A percentile compares a stretch with the other conserved stretches of the same genome.
Conservation (phyloP, 1,284 basidiomycete species). For the Boletus sp. region DNA sequence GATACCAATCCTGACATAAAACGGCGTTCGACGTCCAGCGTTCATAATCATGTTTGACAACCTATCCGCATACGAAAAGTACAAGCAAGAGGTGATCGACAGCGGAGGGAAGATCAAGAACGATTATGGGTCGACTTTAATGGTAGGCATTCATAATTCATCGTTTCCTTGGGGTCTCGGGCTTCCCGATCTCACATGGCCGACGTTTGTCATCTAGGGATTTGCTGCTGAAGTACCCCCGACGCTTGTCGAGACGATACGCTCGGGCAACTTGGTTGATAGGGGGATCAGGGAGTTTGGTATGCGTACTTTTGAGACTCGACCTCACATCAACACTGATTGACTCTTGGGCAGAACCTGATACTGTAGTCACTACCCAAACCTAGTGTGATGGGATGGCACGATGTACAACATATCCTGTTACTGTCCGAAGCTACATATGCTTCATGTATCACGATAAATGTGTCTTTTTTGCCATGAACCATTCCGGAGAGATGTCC, state of each 20-base stretch:
- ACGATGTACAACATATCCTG: too few species aligned
- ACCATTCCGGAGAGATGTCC: too few species aligned
- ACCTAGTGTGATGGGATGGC: background rate
- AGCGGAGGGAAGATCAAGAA: slow-evolving; percentile 18
- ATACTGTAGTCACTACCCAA: background rate
- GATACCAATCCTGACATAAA: too few species aligned
- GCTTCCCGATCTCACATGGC: background rate
- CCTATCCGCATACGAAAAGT: slow-evolving; percentile 17
- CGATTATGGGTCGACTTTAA: slow-evolving; percentile 12
- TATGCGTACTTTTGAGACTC: slow-evolving; percentile 5
- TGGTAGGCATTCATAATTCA: slow-evolving; percentile 10
- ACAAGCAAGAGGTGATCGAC: slow-evolving; percentile 13
- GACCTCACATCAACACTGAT: background rate
- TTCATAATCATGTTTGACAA: slow-evolving; percentile 23
- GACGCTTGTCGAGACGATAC: background rate
- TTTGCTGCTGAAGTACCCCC: slow-evolving; percentile 24
- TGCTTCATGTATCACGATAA: too few species aligned
- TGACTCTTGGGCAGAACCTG: background rate
- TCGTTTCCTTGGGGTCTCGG: background rate
- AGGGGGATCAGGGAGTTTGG: slow-evolving; percentile 22
- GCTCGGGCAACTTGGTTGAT: background rate
- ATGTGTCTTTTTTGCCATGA: too few species aligned
- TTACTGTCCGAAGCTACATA: too few species aligned
- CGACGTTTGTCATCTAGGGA: slow-evolving; percentile 13
- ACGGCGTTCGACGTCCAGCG: too few species aligned